phyloP scores from a whole-genome alignment of 1,284 basidiomycete species.

The Nidula niveotomentosa region DNA sequence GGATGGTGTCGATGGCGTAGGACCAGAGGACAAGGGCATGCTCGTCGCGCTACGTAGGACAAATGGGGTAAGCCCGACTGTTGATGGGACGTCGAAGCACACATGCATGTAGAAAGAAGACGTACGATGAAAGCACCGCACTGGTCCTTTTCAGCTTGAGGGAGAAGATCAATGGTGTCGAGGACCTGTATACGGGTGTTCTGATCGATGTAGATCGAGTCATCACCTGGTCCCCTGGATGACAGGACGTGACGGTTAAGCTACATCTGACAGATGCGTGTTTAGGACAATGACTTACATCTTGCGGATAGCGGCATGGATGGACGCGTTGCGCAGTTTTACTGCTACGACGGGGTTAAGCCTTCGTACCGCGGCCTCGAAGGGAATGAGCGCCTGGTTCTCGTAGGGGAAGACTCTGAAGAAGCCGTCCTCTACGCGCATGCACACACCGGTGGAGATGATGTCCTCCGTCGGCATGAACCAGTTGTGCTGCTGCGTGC shows the following conservation, averaged over 20 bases:
- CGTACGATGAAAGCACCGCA: slow-evolving; percentile 80
- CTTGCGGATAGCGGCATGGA: slow-evolving; percentile 75
- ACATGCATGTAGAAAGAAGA: slow-evolving; percentile 11
- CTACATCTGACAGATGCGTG: no score
- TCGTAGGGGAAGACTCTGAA: slow-evolving; percentile 78
- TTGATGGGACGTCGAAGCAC: neutral
- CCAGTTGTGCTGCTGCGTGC: slow-evolving; percentile 44
- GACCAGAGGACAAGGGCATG: slow-evolving; percentile 78
- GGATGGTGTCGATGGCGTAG: slow-evolving; percentile 70
- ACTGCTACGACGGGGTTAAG: slow-evolving; percentile 83
- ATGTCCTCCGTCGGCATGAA: slow-evolving; percentile 43
- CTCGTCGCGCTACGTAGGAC: slow-evolving; percentile 59
- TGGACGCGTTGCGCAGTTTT: slow-evolving; percentile 75
- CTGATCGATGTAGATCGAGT: slow-evolving; percentile 63
- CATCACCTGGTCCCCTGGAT: slow-evolving; percentile 47
- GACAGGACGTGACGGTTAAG: no score
- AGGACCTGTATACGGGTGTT: slow-evolving; percentile 74
- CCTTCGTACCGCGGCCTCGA: slow-evolving; percentile 69
- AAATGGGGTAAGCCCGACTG: neutral
- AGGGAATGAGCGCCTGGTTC: slow-evolving; percentile 63
- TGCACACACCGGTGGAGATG: slow-evolving; percentile 58
- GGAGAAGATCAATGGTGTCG: slow-evolving; percentile 67
- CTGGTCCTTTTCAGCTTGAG: slow-evolving; percentile 80
- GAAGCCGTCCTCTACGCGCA: slow-evolving; percentile 59
- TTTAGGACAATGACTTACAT: slow-evolving; percentile 41